Evolutionary conservation across 768 basidiomycete genomes (phyloP).

Genomic region (Lactarius quietus): DNA sequence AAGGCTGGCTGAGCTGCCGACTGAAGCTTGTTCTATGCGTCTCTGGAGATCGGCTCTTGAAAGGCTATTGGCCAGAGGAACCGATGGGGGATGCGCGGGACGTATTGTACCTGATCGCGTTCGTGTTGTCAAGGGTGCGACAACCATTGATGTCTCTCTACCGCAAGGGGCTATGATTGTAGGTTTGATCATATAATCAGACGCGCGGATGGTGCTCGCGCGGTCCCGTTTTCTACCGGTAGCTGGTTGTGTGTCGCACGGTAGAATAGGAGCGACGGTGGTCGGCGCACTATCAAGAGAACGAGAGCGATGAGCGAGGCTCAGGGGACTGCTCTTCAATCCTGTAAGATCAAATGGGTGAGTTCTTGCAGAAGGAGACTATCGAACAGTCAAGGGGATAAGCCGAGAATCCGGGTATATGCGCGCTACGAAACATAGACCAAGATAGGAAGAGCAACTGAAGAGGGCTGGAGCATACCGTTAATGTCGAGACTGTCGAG

Average conservation of each 20-base stretch:
- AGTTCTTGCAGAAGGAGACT: neutral
- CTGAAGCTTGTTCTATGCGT: constrained; percentile 25
- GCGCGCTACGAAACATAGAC: neutral
- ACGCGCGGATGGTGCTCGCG: constrained; percentile 27
- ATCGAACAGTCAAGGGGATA: neutral
- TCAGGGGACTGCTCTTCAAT: neutral
- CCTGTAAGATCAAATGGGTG: neutral
- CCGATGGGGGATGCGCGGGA: constrained; percentile 14
- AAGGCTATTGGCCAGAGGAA: neutral
- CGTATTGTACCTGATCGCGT: constrained; percentile 28
- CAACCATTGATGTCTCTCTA: neutral
- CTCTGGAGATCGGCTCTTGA: constrained; percentile 19
- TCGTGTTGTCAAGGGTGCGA: constrained; percentile 20
- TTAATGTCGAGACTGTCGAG: constrained; percentile 21
- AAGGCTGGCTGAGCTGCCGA: neutral
- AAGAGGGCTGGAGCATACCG: constrained; percentile 11
- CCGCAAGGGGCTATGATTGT: neutral
- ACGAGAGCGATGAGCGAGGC: constrained; percentile 10
- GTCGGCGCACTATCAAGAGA: constrained; percentile 19
- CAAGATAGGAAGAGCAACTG: neutral
- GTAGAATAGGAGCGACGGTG: neutral
- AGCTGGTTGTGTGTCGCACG: neutral
- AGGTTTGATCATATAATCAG: constrained; percentile 19
- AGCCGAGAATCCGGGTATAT: neutral
- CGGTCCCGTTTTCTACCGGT: constrained; percentile 18